Evolutionary conservation across 1,284 basidiomycete species (phyloP), one percentile per base, ranked within the genome.

Genomic region (Ustilago xerochloae): DNA sequence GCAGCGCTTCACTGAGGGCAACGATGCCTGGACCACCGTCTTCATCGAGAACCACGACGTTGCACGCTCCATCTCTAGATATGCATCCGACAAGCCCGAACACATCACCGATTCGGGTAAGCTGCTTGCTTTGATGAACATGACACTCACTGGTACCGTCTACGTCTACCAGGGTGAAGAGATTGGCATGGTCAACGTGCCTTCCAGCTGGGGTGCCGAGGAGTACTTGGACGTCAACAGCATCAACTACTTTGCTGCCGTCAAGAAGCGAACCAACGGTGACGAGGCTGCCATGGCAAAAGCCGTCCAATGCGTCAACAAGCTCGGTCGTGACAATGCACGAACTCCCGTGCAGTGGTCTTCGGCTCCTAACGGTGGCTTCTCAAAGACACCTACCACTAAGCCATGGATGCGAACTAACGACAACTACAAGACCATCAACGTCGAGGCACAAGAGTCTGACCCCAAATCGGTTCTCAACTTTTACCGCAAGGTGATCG

Each of bases 321-420:
- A 86, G 66, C 90, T 91, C 62, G 90, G 90, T 0, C 86, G 91
- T 28, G 91, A 92, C 81, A 90, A 92, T 81, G 87, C 89, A 2
- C 87, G 91, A 0, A 88, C 88, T 2, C 90, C 90, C 1, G 88
- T 91, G 85, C 89, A 90, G 85, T 92, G 91, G 91, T 86, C 89
- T 60, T 75, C 85, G 4, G 85, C 85, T 1, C 45, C 84, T 6
- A 86, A 91, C 60, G 90, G 87, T 0, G 91, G 92, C 0, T 92
- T 92, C 83, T 89, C 89, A 4, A 86, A 87, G 0, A 88, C 88
- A n/a, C 62, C 63, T 18, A 73, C 63, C 26, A 75, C 63, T 3
- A 87, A 84, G 13, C 90, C 91, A 0, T 93, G 91, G 91, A 92
- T 92, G 90, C 86, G 90, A 13, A 88, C 91, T 9, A 90, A 91